Conservation (phyloP, 2,329 filamentous ascomycete species). For the Alternaria consortialis region DNA sequence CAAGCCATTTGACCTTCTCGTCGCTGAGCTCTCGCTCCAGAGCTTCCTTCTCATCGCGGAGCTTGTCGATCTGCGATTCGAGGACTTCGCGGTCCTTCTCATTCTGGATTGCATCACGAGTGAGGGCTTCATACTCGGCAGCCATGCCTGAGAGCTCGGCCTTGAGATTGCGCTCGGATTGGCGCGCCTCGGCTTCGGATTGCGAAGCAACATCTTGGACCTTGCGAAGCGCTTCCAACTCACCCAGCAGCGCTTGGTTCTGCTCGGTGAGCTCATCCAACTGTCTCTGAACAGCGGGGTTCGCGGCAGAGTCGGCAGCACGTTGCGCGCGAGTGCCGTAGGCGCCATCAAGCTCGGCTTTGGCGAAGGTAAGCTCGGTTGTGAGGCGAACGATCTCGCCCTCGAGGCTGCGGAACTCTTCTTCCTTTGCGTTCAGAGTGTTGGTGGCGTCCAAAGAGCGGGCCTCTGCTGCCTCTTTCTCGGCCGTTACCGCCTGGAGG, state of each 20-base stretch:
- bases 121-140: constrained; percentile 74
- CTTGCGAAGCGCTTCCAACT: constrained; percentile 55
- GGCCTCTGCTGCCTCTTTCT: constrained; percentile 46
- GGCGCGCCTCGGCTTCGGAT: constrained; percentile 46
- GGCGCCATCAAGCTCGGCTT: constrained; percentile 91
- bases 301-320: constrained; percentile 69
- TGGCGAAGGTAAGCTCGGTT: constrained; percentile 87
- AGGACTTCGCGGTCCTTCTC: constrained; percentile 74
- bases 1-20: constrained; percentile 72
- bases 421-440: constrained; percentile 44
- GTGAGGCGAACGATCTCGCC: constrained; percentile 71
- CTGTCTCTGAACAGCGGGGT: constrained; percentile 67
- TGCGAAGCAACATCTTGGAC: constrained; percentile 48
- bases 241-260: constrained; percentile 53
- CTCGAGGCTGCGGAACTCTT: constrained; percentile 59
- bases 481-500: constrained; percentile 37
- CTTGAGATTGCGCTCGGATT: constrained; percentile 62
- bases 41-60: constrained; percentile 70
- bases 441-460: constrained; percentile 41
- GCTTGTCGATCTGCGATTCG: constrained; percentile 69
- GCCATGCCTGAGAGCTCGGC: constrained; percentile 73
- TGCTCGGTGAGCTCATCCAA: constrained; percentile 63
- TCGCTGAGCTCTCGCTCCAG: constrained; percentile 72
- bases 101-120: constrained; percentile 73
- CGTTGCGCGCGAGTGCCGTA: constrained; percentile 80